phyloP scores from a whole-genome alignment of 1,284 basidiomycete genomes.

The Naganishia cerealis region DNA sequence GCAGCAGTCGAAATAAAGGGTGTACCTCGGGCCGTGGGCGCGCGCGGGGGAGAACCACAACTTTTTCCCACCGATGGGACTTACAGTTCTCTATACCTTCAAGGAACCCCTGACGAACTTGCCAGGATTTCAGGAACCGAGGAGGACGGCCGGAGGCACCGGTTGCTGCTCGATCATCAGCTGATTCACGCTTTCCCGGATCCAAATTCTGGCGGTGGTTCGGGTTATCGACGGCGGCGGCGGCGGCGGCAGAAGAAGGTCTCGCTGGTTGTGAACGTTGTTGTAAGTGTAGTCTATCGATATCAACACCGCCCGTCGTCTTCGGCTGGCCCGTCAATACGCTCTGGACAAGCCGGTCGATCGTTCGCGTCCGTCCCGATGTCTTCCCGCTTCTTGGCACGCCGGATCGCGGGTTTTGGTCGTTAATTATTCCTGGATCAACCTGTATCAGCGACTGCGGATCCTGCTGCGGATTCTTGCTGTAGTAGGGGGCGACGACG shows the following conservation, averaged over 20 bases:
- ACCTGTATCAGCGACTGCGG: conserved; percentile 1
- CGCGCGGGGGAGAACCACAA: too few species aligned
- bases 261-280: too few species aligned
- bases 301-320: background rate
- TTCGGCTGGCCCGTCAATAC: background rate
- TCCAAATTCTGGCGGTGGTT: background rate
- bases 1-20: too few species aligned
- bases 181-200: conserved; percentile 8
- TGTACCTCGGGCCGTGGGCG: too few species aligned
- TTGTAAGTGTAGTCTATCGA: background rate
- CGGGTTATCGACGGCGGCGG: too few species aligned
- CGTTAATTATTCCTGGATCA: background rate
- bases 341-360: conserved; percentile 1
- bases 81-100: conserved; percentile 28
- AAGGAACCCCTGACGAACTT: conserved; percentile 21
- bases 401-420: background rate
- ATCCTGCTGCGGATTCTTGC: conserved; percentile 22
- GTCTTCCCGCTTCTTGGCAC: background rate
- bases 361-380: conserved; percentile 18
- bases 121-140: conserved; percentile 25
- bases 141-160: background rate
- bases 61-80: conserved; percentile 36
- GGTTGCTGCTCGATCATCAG: background rate
- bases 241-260: background rate
- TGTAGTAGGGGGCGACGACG: conserved; percentile 39